phyloP scores from a whole-genome alignment of 2,329 filamentous ascomycete species.

The Tolypocladium pustulatum region DNA sequence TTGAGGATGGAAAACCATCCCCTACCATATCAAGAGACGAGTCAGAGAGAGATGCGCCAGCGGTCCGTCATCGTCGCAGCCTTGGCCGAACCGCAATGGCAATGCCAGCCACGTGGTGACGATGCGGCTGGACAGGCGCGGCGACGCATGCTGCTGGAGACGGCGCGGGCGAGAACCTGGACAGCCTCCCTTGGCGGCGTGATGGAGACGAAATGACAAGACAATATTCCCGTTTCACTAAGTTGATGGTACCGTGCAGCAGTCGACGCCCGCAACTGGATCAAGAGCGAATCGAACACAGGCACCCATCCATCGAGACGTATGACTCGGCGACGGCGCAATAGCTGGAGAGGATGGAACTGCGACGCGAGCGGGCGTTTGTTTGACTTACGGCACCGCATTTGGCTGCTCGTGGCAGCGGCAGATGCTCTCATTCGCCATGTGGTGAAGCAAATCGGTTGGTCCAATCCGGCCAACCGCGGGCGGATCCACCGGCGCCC shows the following conservation, averaged over 20 bases:
- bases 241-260: neutral
- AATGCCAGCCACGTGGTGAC: neutral
- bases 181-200: neutral
- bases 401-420: neutral
- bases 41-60: constrained; percentile 3
- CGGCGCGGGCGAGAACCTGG: neutral
- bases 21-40: constrained; percentile 30
- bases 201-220: neutral
- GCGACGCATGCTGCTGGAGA: neutral
- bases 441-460: neutral
- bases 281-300: neutral
- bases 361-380: neutral
- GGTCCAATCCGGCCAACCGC: neutral
- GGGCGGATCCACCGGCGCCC: neutral
- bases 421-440: neutral
- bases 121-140: neutral
- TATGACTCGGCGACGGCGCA: neutral
- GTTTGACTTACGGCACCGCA: too few relatives aligned
- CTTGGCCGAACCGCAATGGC: neutral
- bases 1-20: constrained; percentile 33
- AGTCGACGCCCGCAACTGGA: neutral
- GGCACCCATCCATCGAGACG: neutral
- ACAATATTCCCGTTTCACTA: neutral
- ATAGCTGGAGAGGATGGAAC: neutral
- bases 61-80: neutral